phyloP scores from a whole-genome alignment of 2,329 filamentous ascomycete species.

The Neospermospora avenae region DNA sequence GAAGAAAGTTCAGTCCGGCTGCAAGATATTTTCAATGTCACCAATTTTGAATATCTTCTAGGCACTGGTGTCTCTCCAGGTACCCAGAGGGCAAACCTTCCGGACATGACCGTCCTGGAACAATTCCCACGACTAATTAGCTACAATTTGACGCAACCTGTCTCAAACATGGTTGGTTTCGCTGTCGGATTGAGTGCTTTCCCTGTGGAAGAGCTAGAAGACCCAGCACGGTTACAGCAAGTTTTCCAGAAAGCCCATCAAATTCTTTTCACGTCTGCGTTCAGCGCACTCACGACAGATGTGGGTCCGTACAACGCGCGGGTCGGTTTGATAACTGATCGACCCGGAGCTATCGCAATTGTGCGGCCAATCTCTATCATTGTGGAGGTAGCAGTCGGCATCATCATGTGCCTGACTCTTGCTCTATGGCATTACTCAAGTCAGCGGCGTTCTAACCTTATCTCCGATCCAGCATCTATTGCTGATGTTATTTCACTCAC shows the following conservation, averaged over 20 bases:
- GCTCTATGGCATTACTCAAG: slow-evolving; percentile 22
- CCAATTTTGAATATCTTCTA: slow-evolving; percentile 38
- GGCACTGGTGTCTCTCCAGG: slow-evolving; percentile 24
- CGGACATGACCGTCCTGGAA: slow-evolving; percentile 19
- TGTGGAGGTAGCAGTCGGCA: slow-evolving; percentile 28
- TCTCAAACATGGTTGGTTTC: slow-evolving; percentile 38
- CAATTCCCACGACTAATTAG: slow-evolving; percentile 22
- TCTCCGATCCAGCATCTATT: slow-evolving; percentile 31
- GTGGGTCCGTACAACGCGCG: not conserved
- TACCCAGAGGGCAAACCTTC: slow-evolving; percentile 13
- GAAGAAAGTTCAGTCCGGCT: slow-evolving; percentile 26
- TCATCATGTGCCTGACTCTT: slow-evolving; percentile 22
- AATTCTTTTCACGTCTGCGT: slow-evolving; percentile 39
- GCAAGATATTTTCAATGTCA: slow-evolving; percentile 39
- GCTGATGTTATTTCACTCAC: slow-evolving; percentile 24
- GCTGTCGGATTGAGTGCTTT: slow-evolving; percentile 34
- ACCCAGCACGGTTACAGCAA: slow-evolving; percentile 33
- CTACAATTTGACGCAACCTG: slow-evolving; percentile 27
- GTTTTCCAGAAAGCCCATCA: slow-evolving; percentile 42
- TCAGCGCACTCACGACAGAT: slow-evolving; percentile 9
- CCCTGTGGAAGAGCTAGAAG: slow-evolving; percentile 35
- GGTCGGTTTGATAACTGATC: not conserved
- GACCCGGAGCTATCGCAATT: slow-evolving; percentile 19
- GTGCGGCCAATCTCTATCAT: slow-evolving; percentile 28
- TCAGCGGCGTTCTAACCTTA: slow-evolving; percentile 23